Conservation (phyloP, 495 filamentous ascomycete species). For the Jackrogersella minutella region DNA sequence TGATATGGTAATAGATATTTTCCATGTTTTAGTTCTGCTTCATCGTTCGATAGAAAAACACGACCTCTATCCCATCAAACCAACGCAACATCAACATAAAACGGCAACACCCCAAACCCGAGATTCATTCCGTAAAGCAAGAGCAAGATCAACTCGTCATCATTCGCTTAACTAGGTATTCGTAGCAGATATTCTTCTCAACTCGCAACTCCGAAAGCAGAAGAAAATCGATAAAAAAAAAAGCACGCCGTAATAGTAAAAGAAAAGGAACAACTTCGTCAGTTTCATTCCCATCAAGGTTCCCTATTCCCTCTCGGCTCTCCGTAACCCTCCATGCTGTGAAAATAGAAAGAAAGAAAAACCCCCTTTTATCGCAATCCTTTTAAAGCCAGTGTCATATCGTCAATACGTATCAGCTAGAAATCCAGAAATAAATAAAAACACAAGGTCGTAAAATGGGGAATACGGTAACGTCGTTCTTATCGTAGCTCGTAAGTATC, state of each 20-base stretch:
- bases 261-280: slow-evolving; percentile 4
- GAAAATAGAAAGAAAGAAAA: background rate
- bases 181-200: slow-evolving; percentile 5
- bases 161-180: slow-evolving; percentile 4
- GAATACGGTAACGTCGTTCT: slow-evolving; percentile 26
- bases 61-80: background rate
- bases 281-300: background rate
- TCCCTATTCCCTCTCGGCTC: background rate
- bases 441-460: slow-evolving; percentile 24
- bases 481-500: slow-evolving; percentile 41
- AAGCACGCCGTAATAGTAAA: background rate
- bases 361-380: slow-evolving; percentile 20
- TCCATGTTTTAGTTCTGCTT: background rate
- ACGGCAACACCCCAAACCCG: background rate
- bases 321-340: slow-evolving; percentile 1
- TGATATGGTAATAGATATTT: background rate
- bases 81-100: background rate
- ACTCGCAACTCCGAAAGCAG: background rate
- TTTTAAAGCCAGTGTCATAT: slow-evolving; percentile 21
- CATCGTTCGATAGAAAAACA: background rate
- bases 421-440: slow-evolving; percentile 21
- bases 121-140: background rate
- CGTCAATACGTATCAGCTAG: slow-evolving; percentile 5
- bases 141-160: background rate
- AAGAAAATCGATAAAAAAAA: background rate